phyloP scores from a whole-genome alignment of 306 rosid genomes.

The Sphenostylis stenocarpa region DNA sequence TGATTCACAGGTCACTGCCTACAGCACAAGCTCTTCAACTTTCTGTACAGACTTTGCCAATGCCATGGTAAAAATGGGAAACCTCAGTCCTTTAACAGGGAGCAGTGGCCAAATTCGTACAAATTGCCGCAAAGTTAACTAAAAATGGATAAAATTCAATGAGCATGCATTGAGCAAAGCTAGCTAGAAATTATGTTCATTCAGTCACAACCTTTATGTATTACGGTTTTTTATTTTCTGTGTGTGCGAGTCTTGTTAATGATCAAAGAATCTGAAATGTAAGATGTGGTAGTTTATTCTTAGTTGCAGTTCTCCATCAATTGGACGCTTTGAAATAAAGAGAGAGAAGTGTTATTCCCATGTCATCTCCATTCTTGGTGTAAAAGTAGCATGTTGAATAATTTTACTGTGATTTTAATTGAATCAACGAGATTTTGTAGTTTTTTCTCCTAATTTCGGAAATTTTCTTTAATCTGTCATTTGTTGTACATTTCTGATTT shows the following conservation, averaged over 20 bases:
- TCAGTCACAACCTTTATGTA: background rate
- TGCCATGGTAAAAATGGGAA: constrained; percentile 76
- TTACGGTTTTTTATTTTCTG: background rate
- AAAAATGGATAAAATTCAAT: background rate
- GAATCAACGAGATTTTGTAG: no score
- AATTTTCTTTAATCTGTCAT: no score
- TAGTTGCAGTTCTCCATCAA: background rate
- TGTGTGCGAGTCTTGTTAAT: background rate
- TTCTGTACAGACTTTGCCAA: constrained; percentile 57
- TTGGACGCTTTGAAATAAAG: background rate
- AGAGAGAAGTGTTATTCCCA: background rate
- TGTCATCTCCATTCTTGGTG: background rate
- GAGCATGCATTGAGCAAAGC: background rate
- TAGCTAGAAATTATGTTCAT: background rate
- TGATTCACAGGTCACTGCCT: constrained; percentile 41
- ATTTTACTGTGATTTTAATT: no score
- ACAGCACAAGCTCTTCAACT: constrained; percentile 36
- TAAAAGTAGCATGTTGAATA: no score
- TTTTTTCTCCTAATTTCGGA: no score
- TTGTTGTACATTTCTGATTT: no score
- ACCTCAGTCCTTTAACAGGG: constrained; percentile 60
- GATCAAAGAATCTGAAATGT: background rate
- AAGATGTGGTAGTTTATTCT: background rate
- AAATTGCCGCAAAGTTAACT: constrained; percentile 52
- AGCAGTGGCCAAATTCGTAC: constrained; percentile 60